Evolutionary conservation across 495 filamentous ascomycete species (phyloP), one percentile per base, ranked within the genome.

Genomic region (Penicillium crystallinum): DNA sequence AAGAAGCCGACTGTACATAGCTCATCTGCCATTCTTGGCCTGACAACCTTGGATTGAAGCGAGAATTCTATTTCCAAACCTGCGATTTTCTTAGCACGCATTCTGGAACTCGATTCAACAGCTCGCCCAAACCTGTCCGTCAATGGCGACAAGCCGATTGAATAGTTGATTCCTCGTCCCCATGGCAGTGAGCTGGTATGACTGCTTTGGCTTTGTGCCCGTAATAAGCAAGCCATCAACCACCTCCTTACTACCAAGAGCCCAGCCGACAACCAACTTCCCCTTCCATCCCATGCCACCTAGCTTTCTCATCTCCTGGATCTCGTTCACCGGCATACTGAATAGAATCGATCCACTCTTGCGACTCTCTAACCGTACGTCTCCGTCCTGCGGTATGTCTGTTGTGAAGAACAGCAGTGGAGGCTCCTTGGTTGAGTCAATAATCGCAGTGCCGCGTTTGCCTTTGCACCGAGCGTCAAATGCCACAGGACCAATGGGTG

Each of bases 251-350:
- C 63, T 61, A n/a, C 83, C 84, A 53, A 88, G 73, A 1, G 85
- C 82, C 88, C 88, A 92, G 1, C 86, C 88, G 11, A 92, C 83
- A n/a, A 91, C 81, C 17, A 93, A 64, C 69, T 90, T 93, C 17
- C 84, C 81, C 68, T 95, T 95, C 89, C 89, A 95, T 3, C 90
- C 90, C 59, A 91, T 76, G 0, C 90, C 89, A 8, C 89, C 90
- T 3, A 90, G 71, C 71, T 95, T 95, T 67, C 83, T 85, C 46
- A 96, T 56, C 60, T 93, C 88, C 40, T 51, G 63, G 41, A 88
- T 82, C 23, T 86, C 81, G 15, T 69, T 67, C 9, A 87, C 66
- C 1, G 81, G 74, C 2, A 85, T 69, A 6, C 49, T 59, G 30
- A 78, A 78, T 11, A 68, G 39, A 4, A 74, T 68, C 5, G 63